Conservation (phyloP, 768 basidiomycete species). For the Chlorophyllum brunneum region DNA sequence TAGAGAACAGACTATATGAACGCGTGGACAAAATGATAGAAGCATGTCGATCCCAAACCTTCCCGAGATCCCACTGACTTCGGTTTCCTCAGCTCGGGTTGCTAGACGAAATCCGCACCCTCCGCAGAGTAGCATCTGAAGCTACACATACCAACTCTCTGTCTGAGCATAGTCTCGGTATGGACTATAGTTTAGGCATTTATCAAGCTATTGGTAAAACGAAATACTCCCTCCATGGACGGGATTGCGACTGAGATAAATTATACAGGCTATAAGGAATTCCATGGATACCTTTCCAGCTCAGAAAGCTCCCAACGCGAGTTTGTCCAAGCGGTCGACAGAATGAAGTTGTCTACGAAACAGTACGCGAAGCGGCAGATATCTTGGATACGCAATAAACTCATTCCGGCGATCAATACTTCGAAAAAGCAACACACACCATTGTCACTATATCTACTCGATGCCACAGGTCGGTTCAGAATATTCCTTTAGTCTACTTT, state of each 20-base stretch:
- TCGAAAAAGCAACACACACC: conserved; percentile 35
- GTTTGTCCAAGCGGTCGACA: conserved; percentile 59
- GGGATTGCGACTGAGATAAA: background rate
- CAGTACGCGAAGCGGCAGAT: conserved; percentile 92
- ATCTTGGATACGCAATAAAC: conserved; percentile 88
- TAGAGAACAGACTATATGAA: conserved; percentile 67
- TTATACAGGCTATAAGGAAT: conserved; percentile 85
- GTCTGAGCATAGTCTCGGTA: conserved; percentile 5
- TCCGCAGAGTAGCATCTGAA: conserved; percentile 35
- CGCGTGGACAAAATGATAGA: conserved; percentile 90
- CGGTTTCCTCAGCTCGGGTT: conserved; percentile 59
- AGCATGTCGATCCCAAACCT: conserved; percentile 36
- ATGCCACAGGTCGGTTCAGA: conserved; percentile 55
- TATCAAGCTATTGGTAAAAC: conserved; percentile 87
- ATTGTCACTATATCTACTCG: conserved; percentile 50
- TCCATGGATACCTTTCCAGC: conserved; percentile 57
- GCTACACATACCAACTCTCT: background rate
- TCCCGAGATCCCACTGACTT: background rate
- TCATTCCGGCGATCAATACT: conserved; percentile 66
- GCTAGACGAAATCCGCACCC: conserved; percentile 66
- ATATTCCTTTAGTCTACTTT: conserved; percentile 1
- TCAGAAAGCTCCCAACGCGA: conserved; percentile 33
- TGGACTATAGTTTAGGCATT: conserved; percentile 80
- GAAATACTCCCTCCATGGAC: conserved; percentile 1
- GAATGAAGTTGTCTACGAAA: conserved; percentile 83